Evolutionary conservation across 441 rosid species (phyloP).

Genomic region (Brassica hybrid): DNA sequence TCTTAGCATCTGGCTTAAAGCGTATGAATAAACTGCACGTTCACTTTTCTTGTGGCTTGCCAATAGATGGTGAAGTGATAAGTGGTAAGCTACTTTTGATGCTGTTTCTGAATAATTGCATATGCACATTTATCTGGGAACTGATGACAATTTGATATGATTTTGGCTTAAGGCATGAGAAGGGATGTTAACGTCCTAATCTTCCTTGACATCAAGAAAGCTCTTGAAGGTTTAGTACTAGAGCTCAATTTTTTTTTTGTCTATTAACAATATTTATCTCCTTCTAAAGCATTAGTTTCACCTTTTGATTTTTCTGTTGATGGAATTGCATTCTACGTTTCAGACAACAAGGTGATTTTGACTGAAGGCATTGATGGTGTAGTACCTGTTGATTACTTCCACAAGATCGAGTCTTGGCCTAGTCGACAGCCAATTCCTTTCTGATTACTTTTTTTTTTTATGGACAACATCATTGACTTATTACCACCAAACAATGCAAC

Average conservation of each 20-base stretch:
- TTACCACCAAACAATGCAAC: too few species aligned
- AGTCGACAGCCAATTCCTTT: too few species aligned
- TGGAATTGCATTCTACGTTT: conserved; percentile 81
- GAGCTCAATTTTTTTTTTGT: not conserved
- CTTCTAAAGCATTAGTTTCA: not conserved
- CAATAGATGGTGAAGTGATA: conserved; percentile 36
- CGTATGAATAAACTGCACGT: conserved; percentile 83
- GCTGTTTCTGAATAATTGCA: too few species aligned
- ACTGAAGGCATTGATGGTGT: too few species aligned
- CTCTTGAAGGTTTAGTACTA: conserved; percentile 59
- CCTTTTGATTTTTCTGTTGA: conserved; percentile 43
- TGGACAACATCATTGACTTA: too few species aligned
- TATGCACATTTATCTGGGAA: too few species aligned
- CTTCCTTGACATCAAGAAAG: conserved; percentile 75
- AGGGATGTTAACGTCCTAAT: conserved; percentile 69
- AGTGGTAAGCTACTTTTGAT: too few species aligned
- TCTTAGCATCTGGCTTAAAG: conserved; percentile 74
- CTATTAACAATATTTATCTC: not conserved
- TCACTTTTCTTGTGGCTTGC: conserved; percentile 87
- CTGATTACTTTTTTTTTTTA: too few species aligned
- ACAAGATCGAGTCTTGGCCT: too few species aligned
- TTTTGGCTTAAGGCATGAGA: conserved; percentile 66
- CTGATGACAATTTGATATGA: not conserved
- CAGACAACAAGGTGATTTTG: conserved; percentile 84
- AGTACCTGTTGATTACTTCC: too few species aligned